Evolutionary conservation across 1,139 yeast genomes (phyloP).

Genomic region (Geotrichum carabidarum): DNA sequence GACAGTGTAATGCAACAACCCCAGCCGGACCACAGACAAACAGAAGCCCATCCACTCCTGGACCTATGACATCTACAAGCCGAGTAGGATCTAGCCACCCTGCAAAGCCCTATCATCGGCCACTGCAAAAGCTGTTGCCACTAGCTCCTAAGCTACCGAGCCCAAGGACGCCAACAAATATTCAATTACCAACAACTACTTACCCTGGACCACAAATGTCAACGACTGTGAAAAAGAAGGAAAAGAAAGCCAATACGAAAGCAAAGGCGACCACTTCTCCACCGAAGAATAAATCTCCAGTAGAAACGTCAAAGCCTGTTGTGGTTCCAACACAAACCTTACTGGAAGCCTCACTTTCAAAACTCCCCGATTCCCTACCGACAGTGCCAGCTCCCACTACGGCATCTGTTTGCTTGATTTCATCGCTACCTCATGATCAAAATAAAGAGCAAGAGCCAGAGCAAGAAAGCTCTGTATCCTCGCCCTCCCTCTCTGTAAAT

Average conservation of each 20-base stretch:
- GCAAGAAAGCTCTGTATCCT: too few relatives aligned
- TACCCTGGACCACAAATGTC: background rate
- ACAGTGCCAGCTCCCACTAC: background rate
- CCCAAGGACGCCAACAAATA: background rate
- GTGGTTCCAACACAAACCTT: background rate
- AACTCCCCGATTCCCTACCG: background rate
- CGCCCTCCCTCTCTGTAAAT: background rate
- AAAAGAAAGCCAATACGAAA: background rate
- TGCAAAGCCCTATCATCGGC: background rate
- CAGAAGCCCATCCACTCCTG: too few relatives aligned
- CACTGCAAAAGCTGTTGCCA: conserved; percentile 3
- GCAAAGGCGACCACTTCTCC: background rate
- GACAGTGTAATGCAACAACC: too few relatives aligned
- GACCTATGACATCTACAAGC: too few relatives aligned
- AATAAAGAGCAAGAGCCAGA: too few relatives aligned
- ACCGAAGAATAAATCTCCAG: background rate
- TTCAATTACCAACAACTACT: background rate
- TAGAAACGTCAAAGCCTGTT: background rate
- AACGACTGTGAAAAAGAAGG: background rate
- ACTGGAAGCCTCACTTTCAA: background rate
- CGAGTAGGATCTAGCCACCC: background rate
- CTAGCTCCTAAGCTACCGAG: conserved; percentile 6
- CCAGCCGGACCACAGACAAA: too few relatives aligned
- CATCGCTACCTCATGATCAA: too few relatives aligned
- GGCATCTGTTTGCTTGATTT: too few relatives aligned